These are phyloP conservation scores for Cyanodermella asteris DNA, from an alignment of 2,329 filamentous ascomycete species.

Conservation along the genomic window DNA sequence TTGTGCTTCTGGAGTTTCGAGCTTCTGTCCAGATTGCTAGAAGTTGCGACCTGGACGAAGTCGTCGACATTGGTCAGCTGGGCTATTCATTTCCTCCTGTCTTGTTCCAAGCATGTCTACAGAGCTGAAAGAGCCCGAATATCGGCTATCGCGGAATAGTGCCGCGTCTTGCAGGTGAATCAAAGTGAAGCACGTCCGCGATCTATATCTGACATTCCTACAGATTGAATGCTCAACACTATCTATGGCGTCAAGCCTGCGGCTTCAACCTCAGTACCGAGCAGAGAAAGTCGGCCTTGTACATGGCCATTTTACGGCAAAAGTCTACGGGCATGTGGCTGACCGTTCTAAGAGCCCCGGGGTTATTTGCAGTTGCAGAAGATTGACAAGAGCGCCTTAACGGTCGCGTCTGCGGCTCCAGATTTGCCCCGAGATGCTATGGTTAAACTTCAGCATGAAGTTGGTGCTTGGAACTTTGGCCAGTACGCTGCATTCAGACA, in stretches of 20 bases:
- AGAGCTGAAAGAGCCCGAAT: no score
- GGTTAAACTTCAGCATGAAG: background rate
- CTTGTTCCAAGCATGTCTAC: no score
- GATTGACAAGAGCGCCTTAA: background rate
- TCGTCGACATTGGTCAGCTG: no score
- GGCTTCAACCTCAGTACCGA: conserved; percentile 1
- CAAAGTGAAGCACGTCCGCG: no score
- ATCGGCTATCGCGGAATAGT: no score
- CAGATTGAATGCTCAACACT: conserved; percentile 1
- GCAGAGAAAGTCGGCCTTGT: background rate
- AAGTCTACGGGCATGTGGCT: background rate
- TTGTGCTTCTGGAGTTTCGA: no score
- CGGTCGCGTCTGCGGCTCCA: background rate
- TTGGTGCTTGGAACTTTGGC: background rate
- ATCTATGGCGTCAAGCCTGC: background rate
- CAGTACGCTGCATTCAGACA: background rate
- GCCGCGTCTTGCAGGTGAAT: no score
- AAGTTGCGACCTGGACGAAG: no score
- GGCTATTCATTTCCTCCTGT: no score
- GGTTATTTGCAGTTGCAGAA: conserved; percentile 1
- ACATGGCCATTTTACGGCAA: background rate
- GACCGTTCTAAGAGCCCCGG: background rate
- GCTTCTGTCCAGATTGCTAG: no score
- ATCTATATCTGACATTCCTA: no score
- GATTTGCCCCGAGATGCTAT: background rate